Percentiles rank a stretch among this genome's conserved stretches.
These are phyloP conservation scores for Pseudonectria buxi DNA, from an alignment of 2,329 filamentous ascomycete genomes.

Conservation along the genomic window DNA sequence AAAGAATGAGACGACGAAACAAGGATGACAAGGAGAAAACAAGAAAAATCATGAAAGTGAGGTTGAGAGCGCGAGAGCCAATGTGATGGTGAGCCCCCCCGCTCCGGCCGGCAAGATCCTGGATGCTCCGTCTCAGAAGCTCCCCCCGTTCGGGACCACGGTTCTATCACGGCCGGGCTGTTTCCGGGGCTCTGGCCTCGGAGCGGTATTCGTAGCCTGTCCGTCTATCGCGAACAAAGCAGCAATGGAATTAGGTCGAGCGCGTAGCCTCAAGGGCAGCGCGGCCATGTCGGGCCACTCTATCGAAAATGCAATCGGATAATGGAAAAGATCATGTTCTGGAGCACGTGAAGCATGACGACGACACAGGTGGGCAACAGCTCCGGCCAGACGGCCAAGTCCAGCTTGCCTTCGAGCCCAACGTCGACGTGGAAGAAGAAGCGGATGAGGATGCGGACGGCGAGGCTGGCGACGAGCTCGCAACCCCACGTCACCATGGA, in stretches of 20 bases:
- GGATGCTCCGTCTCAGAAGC: too few species aligned
- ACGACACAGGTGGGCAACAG: conserved; percentile 58
- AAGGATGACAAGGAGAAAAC: background rate
- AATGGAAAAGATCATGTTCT: conserved; percentile 68
- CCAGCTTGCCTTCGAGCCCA: conserved; percentile 56
- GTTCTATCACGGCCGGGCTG: too few species aligned
- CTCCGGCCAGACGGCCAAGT: conserved; percentile 61
- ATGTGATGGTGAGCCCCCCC: too few species aligned
- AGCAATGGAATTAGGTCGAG: too few species aligned
- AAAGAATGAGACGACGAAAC: conserved; percentile 3
- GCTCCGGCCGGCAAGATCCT: too few species aligned
- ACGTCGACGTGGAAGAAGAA: conserved; percentile 55
- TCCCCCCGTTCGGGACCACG: too few species aligned
- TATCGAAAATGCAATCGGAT: conserved; percentile 53
- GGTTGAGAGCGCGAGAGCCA: background rate
- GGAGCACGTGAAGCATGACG: conserved; percentile 61
- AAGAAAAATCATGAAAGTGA: background rate
- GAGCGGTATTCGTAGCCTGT: too few species aligned
- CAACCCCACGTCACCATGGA: conserved; percentile 60
- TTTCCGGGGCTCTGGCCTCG: background rate
- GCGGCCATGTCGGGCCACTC: background rate
- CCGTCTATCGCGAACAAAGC: too few species aligned
- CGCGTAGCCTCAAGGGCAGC: too few species aligned
- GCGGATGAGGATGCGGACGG: conserved; percentile 52
- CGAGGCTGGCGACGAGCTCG: conserved; percentile 55